These are phyloP conservation scores for Endocarpon pusillum DNA, from an alignment of 495 filamentous ascomycete genomes.

Conservation along the genomic window DNA sequence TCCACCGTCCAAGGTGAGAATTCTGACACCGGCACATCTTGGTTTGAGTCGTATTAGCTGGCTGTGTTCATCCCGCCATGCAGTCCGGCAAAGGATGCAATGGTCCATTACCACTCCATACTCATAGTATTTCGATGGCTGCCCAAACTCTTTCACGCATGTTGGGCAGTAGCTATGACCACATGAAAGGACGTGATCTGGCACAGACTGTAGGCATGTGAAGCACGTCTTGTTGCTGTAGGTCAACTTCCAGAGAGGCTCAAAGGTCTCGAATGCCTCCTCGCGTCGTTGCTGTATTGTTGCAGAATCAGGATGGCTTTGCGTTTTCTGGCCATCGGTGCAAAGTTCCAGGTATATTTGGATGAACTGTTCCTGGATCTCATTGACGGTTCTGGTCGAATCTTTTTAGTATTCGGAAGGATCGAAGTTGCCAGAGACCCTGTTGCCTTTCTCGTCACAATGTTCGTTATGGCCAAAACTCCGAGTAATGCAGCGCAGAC, in stretches of 20 bases:
- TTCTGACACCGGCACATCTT: constrained; percentile 26
- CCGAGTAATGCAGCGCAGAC: not conserved
- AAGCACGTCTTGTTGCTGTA: constrained; percentile 9
- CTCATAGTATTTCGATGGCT: constrained; percentile 7
- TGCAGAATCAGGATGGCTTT: not conserved
- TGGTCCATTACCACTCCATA: constrained; percentile 8
- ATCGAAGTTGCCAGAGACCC: not conserved
- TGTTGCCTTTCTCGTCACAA: not conserved
- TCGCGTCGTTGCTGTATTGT: no score
- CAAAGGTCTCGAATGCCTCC: no score
- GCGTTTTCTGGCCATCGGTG: not conserved
- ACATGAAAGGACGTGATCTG: constrained; percentile 19
- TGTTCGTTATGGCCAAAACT: not conserved
- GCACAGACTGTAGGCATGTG: constrained; percentile 12
- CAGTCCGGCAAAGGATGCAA: constrained; percentile 21
- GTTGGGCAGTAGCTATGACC: constrained; percentile 17
- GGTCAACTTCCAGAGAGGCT: not conserved
- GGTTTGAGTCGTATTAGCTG: constrained; percentile 15
- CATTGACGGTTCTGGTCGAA: not conserved
- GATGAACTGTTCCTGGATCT: not conserved
- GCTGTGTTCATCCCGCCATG: constrained; percentile 10
- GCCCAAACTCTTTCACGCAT: constrained; percentile 15
- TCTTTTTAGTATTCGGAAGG: not conserved
- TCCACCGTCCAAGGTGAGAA: constrained; percentile 41
- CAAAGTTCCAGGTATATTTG: not conserved